Evolutionary conservation across 2,329 filamentous ascomycete genomes (phyloP).

Genomic region (Epichloe gansuensis): DNA sequence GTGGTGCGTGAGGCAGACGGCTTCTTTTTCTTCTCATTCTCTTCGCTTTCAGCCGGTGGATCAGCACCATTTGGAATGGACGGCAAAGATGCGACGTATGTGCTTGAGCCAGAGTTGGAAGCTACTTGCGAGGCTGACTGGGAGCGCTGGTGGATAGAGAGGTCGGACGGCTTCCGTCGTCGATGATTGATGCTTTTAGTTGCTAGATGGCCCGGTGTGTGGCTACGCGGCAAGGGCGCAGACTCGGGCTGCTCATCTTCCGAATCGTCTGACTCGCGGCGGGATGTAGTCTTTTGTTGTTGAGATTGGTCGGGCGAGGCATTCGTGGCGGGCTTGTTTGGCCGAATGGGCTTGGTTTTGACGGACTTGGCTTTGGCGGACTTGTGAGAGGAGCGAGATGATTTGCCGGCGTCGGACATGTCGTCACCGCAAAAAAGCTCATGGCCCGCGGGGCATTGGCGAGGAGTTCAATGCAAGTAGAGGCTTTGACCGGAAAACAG

Average conservation of each 20-base stretch:
- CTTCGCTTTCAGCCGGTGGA: constrained; percentile 15
- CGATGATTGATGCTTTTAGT: constrained; percentile 41
- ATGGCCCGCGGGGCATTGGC: constrained; percentile 14
- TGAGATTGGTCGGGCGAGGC: constrained; percentile 11
- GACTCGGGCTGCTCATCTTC: constrained; percentile 24
- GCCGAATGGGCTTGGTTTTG: constrained; percentile 21
- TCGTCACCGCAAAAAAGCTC: constrained; percentile 16
- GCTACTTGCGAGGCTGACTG: constrained; percentile 33
- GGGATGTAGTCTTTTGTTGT: constrained; percentile 4
- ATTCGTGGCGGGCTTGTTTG: not conserved
- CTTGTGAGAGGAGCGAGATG: constrained; percentile 15
- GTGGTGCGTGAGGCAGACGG: not conserved
- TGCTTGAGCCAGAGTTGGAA: constrained; percentile 16
- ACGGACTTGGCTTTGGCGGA: constrained; percentile 10
- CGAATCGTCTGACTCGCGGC: constrained; percentile 19
- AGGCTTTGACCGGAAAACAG: not conserved
- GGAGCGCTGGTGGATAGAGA: constrained; percentile 41
- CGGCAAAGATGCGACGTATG: constrained; percentile 12
- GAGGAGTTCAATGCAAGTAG: not conserved
- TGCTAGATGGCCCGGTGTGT: constrained; percentile 50
- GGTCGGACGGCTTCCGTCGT: constrained; percentile 38
- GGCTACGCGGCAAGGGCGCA: constrained; percentile 38
- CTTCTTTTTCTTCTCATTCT: constrained; percentile 21
- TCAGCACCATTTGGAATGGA: constrained; percentile 14
- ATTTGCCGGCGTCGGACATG: constrained; percentile 32